Conservation (phyloP, 805 yeast genomes). For the Lachancea nothofagi region DNA sequence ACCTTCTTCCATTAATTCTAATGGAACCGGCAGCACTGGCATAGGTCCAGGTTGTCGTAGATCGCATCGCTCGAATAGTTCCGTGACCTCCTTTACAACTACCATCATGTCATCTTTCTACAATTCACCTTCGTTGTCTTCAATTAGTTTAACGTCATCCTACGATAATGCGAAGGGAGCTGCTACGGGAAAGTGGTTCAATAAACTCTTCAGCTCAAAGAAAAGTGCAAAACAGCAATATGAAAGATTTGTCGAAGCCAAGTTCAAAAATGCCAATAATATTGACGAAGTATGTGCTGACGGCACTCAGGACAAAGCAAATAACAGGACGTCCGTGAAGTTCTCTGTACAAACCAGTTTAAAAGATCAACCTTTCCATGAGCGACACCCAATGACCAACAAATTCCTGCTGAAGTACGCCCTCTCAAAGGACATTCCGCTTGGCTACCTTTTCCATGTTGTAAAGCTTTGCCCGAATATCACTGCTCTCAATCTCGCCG, state of each 20-base stretch:
- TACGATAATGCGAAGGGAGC: constrained; percentile 10
- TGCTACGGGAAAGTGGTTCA: constrained; percentile 16
- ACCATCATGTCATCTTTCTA: constrained; percentile 31
- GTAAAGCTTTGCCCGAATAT: constrained; percentile 63
- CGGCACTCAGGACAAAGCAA: neutral
- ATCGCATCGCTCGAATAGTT: constrained; percentile 26
- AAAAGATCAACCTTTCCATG: constrained; percentile 31
- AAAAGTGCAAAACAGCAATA: constrained; percentile 3
- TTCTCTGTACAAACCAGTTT: constrained; percentile 13
- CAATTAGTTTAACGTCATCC: constrained; percentile 2
- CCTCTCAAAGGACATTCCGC: constrained; percentile 67
- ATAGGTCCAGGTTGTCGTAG: constrained; percentile 7
- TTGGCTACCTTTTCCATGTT: constrained; percentile 68
- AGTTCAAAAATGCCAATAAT: constrained; percentile 1
- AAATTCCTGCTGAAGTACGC: constrained; percentile 59
- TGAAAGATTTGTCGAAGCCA: constrained; percentile 4
- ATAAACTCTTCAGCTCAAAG: constrained; percentile 15
- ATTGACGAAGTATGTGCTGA: neutral
- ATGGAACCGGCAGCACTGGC: constrained; percentile 6
- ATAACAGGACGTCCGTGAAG: constrained; percentile 3
- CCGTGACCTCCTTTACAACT: constrained; percentile 27
- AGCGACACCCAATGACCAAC: constrained; percentile 56
- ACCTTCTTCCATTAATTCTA: constrained; percentile 19
- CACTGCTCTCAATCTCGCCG: constrained; percentile 49
- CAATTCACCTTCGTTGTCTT: constrained; percentile 12